Conservation (phyloP, 192 early-diverging fungal species). For the Paraglomus occultum region DNA sequence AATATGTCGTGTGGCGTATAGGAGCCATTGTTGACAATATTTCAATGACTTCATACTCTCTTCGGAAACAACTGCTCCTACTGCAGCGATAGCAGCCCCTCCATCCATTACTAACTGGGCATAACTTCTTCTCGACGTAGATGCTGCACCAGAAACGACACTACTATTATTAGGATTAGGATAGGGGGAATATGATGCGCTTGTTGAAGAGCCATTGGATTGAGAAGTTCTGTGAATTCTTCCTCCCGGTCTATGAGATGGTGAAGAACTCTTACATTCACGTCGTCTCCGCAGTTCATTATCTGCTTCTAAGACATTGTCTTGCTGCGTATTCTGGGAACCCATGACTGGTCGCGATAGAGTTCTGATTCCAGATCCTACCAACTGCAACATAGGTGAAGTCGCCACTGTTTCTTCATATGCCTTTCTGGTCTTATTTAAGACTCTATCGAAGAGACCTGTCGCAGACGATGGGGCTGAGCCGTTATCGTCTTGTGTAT, state of each 20-base stretch:
- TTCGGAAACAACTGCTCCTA: slow-evolving; percentile 80
- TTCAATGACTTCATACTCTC: slow-evolving; percentile 83
- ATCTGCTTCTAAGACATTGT: not conserved
- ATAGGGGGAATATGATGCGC: slow-evolving; percentile 6
- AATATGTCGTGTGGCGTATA: slow-evolving; percentile 78
- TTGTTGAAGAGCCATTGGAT: slow-evolving; percentile 18
- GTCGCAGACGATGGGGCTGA: not conserved
- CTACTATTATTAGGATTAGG: slow-evolving; percentile 19
- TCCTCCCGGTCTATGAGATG: not conserved
- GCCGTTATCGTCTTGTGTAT: not conserved
- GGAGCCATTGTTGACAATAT: slow-evolving; percentile 87
- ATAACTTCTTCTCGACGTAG: slow-evolving; percentile 45
- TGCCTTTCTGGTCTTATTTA: slow-evolving; percentile 1
- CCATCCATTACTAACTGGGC: slow-evolving; percentile 60
- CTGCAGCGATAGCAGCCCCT: slow-evolving; percentile 58
- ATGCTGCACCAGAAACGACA: not conserved
- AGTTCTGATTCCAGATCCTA: not conserved
- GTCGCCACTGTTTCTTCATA: not conserved
- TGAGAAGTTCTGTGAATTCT: slow-evolving; percentile 25
- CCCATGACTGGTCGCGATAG: not conserved
- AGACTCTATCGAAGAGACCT: not conserved
- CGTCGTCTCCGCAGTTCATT: slow-evolving; percentile 9
- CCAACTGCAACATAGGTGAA: not conserved
- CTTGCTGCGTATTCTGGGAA: not conserved
- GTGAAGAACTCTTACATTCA: not conserved